Evolutionary conservation across 768 basidiomycete species (phyloP).

Genomic region (Lactarius indigo): DNA sequence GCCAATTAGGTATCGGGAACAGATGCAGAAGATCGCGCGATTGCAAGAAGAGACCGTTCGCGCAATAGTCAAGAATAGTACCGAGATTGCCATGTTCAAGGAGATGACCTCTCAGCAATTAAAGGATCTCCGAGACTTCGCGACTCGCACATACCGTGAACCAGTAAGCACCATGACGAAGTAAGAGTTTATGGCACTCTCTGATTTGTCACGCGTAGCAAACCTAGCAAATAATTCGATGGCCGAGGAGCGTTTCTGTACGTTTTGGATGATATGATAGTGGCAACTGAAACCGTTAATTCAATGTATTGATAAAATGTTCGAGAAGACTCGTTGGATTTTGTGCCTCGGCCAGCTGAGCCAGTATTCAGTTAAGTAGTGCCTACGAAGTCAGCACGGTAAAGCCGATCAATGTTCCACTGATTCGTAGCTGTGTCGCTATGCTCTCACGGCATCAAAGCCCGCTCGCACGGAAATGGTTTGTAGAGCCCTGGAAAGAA

Average conservation of each 20-base stretch:
- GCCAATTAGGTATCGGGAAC: conserved; percentile 64
- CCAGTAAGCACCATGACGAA: neutral
- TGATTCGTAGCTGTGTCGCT: no score
- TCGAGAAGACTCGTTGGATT: no score
- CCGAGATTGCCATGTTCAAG: conserved; percentile 80
- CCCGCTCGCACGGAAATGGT: no score
- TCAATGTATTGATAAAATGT: no score
- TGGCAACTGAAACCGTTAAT: no score
- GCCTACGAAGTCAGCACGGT: no score
- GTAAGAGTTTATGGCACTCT: neutral
- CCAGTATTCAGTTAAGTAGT: no score
- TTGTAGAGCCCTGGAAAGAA: no score
- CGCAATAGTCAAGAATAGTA: conserved; percentile 79
- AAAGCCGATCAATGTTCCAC: no score
- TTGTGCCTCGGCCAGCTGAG: no score
- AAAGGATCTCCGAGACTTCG: conserved; percentile 63
- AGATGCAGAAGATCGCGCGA: conserved; percentile 69
- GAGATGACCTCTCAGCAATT: conserved; percentile 71
- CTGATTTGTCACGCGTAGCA: neutral
- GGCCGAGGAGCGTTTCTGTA: neutral
- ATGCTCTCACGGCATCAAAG: no score
- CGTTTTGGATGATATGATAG: neutral
- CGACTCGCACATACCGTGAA: conserved; percentile 27
- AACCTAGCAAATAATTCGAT: neutral
- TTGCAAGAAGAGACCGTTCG: conserved; percentile 77